Base-by-base conservation (phyloP, 768 basidiomycete genomes). In the Serendipita sp. region DNA sequence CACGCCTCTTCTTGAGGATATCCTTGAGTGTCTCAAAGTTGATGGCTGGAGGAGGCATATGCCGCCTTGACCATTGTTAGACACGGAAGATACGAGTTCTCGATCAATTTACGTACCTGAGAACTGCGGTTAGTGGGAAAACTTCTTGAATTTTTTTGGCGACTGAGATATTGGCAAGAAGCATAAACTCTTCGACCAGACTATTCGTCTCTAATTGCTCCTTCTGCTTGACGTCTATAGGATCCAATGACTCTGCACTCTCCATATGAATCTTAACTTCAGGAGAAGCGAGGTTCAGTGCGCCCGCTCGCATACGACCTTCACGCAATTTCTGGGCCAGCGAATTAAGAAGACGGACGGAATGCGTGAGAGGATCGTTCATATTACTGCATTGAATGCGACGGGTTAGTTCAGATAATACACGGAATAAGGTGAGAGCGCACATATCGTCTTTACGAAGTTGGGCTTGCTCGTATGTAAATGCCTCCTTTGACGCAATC, bases 111-210 rank as follows among this genome's bases (percentile, higher is more conserved):
- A 65, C 74, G 43, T 45, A 89, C 87, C 93, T 81, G 62, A 98
- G 76, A 0, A 99, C 94, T 2, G 94, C 91, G 1, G 95, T 98
- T 72, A 91, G 88, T 1, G 96, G 95, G 77, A 94, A 99, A 0
- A 87, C 85, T 69, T 95, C 90, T 70, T 95, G 88, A 15, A 96
- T 97, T 74, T 87, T 89, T 68, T 76, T 74, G 3, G 96, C 95
- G 0, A 97, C 96, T 67, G 87, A 90, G 69, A 95, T 88, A 69
- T 98, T 99, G 3, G 96, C 95, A 65, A 99, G 83, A 67, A 99
- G 76, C 96, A 99, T 99, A 75, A 99, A 97, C 73, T 98, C 96
- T 73, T 99, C 96, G 1, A 98, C 96, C 4, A 98, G 76, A 67
- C 89, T 92, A 71, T 98, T 98, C 6, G 96, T 99, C 75, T 98